Evolutionary conservation across 192 early-diverging fungal genomes (phyloP).

Genomic region (Backusella sp.): DNA sequence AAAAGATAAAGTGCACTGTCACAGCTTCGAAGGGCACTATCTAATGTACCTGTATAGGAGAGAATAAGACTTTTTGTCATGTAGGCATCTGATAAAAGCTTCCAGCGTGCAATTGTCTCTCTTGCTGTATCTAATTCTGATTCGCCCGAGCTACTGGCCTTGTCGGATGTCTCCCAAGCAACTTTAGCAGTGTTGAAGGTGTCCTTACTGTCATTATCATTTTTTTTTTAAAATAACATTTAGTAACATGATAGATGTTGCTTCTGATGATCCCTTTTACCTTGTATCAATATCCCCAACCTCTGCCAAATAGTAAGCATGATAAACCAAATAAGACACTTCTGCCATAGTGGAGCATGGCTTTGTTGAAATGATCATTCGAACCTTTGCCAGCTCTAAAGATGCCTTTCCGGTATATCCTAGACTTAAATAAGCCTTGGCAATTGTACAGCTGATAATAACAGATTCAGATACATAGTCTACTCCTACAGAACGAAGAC

Average conservation of each 20-base stretch:
- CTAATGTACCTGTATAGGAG: neutral
- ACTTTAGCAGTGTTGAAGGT: slow-evolving; percentile 8
- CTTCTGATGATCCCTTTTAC: slow-evolving; percentile 12
- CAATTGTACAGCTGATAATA: slow-evolving; percentile 42
- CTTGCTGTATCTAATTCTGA: neutral
- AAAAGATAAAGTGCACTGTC: neutral
- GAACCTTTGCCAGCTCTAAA: slow-evolving; percentile 50
- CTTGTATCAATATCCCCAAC: slow-evolving; percentile 62
- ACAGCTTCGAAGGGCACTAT: neutral
- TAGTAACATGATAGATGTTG: neutral
- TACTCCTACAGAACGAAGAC: slow-evolving; percentile 27
- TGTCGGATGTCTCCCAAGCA: neutral
- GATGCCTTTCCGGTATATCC: slow-evolving; percentile 78
- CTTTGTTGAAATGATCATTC: slow-evolving; percentile 34
- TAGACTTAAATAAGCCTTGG: slow-evolving; percentile 53
- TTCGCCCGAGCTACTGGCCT: neutral
- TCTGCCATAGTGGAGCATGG: slow-evolving; percentile 23
- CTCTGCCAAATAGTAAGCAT: slow-evolving; percentile 54
- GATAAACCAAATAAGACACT: slow-evolving; percentile 49
- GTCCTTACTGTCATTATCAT: neutral
- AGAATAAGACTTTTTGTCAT: neutral
- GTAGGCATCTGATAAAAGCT: slow-evolving; percentile 12
- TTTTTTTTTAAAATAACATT: neutral
- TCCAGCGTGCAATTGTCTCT: neutral
- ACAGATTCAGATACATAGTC: slow-evolving; percentile 24